Percentiles rank a stretch among this genome's conserved stretches.
Conservation (phyloP, 176 grass and related monocot genomes). For the Canna indica region DNA sequence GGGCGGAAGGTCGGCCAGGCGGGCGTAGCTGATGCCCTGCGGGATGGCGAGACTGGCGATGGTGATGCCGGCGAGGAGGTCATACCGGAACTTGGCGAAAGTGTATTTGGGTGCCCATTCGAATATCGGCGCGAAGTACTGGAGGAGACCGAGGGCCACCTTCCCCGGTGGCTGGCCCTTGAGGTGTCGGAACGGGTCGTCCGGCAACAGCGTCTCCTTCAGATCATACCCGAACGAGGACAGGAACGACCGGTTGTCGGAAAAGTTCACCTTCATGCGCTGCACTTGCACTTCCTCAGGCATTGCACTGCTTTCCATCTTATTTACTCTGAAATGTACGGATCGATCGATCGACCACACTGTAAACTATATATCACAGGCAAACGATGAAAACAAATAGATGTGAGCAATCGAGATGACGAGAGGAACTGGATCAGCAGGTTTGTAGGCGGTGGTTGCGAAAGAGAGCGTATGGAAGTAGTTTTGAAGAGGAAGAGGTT, state of each 20-base stretch:
- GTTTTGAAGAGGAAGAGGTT: no score
- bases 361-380: no score
- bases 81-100: conserved; percentile 50
- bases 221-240: conserved; percentile 30
- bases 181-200: conserved; percentile 78
- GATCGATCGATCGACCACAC: no score
- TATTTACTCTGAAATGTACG: no score
- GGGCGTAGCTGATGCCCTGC: conserved; percentile 96
- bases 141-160: conserved; percentile 33
- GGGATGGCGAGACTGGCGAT: conserved; percentile 98
- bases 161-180: conserved; percentile 13
- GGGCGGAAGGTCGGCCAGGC: conserved; percentile 77
- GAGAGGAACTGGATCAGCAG: no score
- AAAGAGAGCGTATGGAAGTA: no score
- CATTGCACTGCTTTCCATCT: no score
- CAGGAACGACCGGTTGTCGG: conserved; percentile 21
- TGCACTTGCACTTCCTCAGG: no score
- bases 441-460: no score
- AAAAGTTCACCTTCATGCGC: conserved; percentile 41
- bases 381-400: no score
- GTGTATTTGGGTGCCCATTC: conserved; percentile 63
- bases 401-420: no score
- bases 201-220: conserved; percentile 80
- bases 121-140: conserved; percentile 62
- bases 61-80: conserved; percentile 85